Conservation (phyloP, 1,284 basidiomycete species). For the Ganoderma lingzhi region DNA sequence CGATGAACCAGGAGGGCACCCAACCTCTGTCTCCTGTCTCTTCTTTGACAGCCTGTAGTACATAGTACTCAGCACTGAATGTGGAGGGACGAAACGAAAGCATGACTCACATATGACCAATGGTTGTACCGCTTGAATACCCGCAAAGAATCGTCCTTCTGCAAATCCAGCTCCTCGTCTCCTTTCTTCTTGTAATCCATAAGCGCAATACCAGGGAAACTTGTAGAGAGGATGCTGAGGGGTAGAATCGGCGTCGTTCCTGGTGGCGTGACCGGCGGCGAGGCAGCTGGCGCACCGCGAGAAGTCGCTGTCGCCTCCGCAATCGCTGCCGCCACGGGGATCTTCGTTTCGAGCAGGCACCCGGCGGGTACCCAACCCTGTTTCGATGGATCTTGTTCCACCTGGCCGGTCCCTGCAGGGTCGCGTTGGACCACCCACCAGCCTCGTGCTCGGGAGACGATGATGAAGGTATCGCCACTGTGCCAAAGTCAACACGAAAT, state of each 20-base stretch:
- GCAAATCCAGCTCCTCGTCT: conserved; percentile 87
- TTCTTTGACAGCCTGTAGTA: conserved; percentile 82
- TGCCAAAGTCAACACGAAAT: conserved; percentile 15
- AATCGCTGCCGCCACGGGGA: conserved; percentile 80
- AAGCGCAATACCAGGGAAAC: conserved; percentile 92
- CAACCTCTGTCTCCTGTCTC: conserved; percentile 89
- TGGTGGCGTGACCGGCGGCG: conserved; percentile 49
- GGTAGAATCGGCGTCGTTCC: conserved; percentile 84
- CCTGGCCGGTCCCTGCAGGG: conserved; percentile 82
- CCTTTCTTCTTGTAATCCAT: conserved; percentile 96
- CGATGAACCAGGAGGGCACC: conserved; percentile 90
- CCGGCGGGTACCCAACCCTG: conserved; percentile 93
- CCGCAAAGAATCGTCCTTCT: conserved; percentile 86
- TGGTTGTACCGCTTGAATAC: conserved; percentile 99
- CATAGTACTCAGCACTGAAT: conserved; percentile 22
- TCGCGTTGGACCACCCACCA: conserved; percentile 99
- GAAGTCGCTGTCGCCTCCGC: conserved; percentile 69
- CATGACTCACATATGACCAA: conserved; percentile 85
- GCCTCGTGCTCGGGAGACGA: conserved; percentile 91
- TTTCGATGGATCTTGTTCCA: conserved; percentile 77
- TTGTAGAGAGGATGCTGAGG: conserved; percentile 89
- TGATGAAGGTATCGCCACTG: conserved; percentile 92
- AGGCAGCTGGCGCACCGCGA: conserved; percentile 52
- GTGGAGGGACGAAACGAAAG: conserved; percentile 6
- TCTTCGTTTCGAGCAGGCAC: conserved; percentile 92